phyloP scores from a whole-genome alignment of 306 rosid genomes.

The Sicyos baderoa region DNA sequence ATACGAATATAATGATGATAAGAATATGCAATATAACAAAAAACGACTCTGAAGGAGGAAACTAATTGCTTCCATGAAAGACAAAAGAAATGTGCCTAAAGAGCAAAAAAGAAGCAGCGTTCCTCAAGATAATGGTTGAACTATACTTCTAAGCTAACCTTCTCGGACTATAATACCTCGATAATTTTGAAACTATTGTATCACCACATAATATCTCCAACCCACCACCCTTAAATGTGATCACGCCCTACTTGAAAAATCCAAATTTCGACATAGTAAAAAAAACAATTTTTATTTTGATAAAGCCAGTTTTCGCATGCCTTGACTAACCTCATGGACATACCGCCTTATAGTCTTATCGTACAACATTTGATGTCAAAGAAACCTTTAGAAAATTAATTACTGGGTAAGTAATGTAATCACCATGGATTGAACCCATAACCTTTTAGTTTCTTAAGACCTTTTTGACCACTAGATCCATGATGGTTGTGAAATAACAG shows the following conservation, averaged over 20 bases:
- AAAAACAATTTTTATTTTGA: too few species aligned
- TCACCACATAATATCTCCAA: neutral
- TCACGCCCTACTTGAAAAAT: conserved; percentile 8
- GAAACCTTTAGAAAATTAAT: too few species aligned
- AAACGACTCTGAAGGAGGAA: neutral
- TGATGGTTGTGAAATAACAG: neutral
- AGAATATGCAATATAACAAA: neutral
- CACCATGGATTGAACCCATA: too few species aligned
- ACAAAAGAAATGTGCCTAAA: neutral
- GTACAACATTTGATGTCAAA: too few species aligned
- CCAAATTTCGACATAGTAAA: neutral
- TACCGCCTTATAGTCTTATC: too few species aligned
- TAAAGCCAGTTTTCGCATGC: too few species aligned
- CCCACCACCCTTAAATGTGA: neutral
- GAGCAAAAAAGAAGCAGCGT: neutral
- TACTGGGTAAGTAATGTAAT: too few species aligned
- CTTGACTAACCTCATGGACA: too few species aligned
- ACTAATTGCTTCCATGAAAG: neutral
- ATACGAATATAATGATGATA: neutral
- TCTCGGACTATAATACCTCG: neutral
- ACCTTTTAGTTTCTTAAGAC: too few species aligned
- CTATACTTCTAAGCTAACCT: neutral
- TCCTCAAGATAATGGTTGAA: neutral
- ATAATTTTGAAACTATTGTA: neutral
- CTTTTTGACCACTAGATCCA: too few species aligned